These are phyloP conservation scores for Apiospora marii DNA, from an alignment of 2,329 filamentous ascomycete genomes.

Conservation along the genomic window DNA sequence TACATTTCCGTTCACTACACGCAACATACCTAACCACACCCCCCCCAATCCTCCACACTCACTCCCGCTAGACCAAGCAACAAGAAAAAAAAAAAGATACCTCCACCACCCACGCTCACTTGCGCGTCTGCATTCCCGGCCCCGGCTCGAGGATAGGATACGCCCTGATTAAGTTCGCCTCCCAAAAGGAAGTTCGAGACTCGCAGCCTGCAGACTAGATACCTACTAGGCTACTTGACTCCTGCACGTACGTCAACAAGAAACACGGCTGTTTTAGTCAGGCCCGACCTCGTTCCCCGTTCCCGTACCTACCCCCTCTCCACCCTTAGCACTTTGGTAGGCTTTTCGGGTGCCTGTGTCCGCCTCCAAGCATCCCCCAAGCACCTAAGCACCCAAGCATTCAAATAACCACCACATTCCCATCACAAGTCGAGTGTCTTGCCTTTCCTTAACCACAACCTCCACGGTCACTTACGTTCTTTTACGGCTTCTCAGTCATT, in stretches of 20 bases:
- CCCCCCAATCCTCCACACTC: neutral
- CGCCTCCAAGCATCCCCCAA: neutral
- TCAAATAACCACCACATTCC: conserved; percentile 22
- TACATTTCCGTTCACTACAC: conserved; percentile 17
- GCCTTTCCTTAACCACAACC: neutral
- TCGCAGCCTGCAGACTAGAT: neutral
- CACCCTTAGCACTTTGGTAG: neutral
- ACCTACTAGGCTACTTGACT: neutral
- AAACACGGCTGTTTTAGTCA: neutral
- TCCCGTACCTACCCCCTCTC: neutral
- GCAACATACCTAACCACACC: neutral
- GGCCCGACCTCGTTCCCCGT: conserved; percentile 1
- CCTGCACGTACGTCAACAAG: conserved; percentile 16
- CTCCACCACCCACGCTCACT: neutral
- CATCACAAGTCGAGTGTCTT: neutral
- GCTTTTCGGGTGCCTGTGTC: neutral
- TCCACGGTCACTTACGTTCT: conserved; percentile 21
- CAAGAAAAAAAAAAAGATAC: neutral
- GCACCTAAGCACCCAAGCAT: neutral
- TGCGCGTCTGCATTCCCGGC: neutral
- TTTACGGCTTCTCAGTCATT: conserved; percentile 21
- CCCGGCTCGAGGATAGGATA: neutral
- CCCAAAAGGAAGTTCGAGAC: conserved; percentile 23
- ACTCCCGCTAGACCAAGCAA: neutral
- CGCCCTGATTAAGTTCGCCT: conserved; percentile 12